A percentile compares a stretch with the other conserved stretches of the same genome.
Conservation (phyloP, 352 stramenopile genomes). For the Globisporangium okanoganense region DNA sequence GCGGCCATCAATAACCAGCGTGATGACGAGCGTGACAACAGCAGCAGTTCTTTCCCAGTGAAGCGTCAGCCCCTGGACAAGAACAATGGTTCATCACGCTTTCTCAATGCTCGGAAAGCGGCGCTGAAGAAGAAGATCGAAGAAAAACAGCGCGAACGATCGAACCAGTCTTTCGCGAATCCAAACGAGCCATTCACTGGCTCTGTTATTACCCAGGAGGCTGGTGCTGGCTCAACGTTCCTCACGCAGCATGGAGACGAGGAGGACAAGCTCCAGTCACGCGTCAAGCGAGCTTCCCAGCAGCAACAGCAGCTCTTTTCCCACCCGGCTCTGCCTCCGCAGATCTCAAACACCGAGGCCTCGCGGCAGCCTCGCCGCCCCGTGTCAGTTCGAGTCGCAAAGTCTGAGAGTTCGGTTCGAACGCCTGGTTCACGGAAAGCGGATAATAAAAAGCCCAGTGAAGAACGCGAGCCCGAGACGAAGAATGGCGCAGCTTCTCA, state of each 20-base stretch:
- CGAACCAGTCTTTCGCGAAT: not conserved
- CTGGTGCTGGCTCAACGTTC: slow-evolving; percentile 22
- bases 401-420: not conserved
- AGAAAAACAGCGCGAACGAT: slow-evolving; percentile 1
- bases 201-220: not conserved
- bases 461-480: not conserved
- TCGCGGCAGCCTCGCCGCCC: slow-evolving; percentile 6
- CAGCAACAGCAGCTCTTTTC: not conserved
- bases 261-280: slow-evolving; percentile 17
- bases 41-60: not conserved
- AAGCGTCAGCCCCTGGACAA: not conserved
- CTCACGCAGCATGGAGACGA: slow-evolving; percentile 43
- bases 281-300: not conserved
- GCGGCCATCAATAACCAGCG: slow-evolving; percentile 17
- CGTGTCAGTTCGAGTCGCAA: slow-evolving; percentile 1
- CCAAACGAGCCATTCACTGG: not conserved
- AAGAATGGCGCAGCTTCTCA: not conserved
- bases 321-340: not conserved
- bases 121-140: slow-evolving; percentile 40
- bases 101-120: slow-evolving; percentile 31
- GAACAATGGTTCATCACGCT: slow-evolving; percentile 2
- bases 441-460: not conserved
- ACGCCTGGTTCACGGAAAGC: not conserved
- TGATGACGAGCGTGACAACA: slow-evolving; percentile 12
- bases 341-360: not conserved